phyloP scores from a whole-genome alignment of 176 grass and related monocot species.

The Raddia distichophylla region DNA sequence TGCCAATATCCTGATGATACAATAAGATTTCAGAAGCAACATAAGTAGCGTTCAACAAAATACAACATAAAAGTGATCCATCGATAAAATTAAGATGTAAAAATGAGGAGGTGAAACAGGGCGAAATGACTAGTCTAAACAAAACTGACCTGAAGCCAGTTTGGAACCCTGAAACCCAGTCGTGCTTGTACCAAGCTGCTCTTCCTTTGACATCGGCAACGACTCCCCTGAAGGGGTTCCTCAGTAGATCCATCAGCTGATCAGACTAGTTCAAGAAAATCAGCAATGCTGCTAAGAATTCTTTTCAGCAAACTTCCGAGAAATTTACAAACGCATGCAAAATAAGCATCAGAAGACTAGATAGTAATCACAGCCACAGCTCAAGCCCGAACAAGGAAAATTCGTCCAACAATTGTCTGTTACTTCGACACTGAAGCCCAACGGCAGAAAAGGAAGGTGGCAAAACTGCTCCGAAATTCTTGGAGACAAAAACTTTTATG shows the following conservation, averaged over 20 bases:
- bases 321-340: neutral
- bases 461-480: neutral
- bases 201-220: slow-evolving; percentile 67
- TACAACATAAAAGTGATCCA: slow-evolving; percentile 29
- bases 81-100: neutral
- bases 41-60: neutral
- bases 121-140: neutral
- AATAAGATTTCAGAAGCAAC: slow-evolving; percentile 36
- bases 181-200: slow-evolving; percentile 69
- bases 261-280: neutral
- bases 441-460: neutral
- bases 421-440: neutral
- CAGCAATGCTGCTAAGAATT: neutral
- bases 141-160: slow-evolving; percentile 65
- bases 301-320: no score
- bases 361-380: neutral
- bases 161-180: slow-evolving; percentile 61
- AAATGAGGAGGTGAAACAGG: neutral
- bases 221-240: slow-evolving; percentile 61
- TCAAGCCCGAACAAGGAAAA: neutral
- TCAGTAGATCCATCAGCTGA: slow-evolving; percentile 59
- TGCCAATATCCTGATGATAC: slow-evolving; percentile 72
- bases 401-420: neutral
- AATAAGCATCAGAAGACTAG: neutral
- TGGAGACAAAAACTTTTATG: neutral